A percentile compares a stretch with the other conserved stretches of the same genome.
These are phyloP conservation scores for Plantago elongata DNA, from an alignment of 257 asterid species.

Conservation along the genomic window DNA sequence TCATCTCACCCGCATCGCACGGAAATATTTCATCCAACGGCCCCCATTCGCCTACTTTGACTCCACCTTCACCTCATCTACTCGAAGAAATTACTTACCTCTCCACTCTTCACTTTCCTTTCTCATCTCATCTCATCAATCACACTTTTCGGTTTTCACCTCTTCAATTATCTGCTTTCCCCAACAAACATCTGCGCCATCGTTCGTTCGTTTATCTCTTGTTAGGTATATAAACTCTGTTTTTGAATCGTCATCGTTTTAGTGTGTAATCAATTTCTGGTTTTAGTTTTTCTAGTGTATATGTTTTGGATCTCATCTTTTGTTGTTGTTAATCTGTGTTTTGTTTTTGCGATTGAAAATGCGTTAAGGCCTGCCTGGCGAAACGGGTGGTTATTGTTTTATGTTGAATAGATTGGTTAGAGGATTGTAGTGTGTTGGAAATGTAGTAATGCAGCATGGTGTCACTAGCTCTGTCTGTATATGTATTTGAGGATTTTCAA, in stretches of 20 bases:
- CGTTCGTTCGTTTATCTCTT: background rate
- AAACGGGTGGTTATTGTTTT: too few relatives aligned
- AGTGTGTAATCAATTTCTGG: too few relatives aligned
- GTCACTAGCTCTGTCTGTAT: too few relatives aligned
- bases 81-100: background rate
- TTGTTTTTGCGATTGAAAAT: too few relatives aligned
- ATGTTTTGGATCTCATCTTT: too few relatives aligned
- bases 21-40: conserved; percentile 58
- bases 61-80: conserved; percentile 23
- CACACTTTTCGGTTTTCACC: conserved; percentile 26
- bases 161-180: conserved; percentile 6
- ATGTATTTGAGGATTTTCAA: too few relatives aligned
- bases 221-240: conserved; percentile 13
- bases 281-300: too few relatives aligned
- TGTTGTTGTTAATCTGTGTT: too few relatives aligned
- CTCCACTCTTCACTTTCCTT: conserved; percentile 11
- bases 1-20: conserved; percentile 47
- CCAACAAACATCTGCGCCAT: background rate
- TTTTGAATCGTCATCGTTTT: background rate
- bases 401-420: too few relatives aligned
- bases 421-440: too few relatives aligned
- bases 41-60: conserved; percentile 42
- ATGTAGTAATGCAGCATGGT: too few relatives aligned
- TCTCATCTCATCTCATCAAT: conserved; percentile 13
- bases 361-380: too few relatives aligned